These are phyloP conservation scores for Aureobasidium musti DNA, from an alignment of 2,329 filamentous ascomycete species.

Conservation along the genomic window DNA sequence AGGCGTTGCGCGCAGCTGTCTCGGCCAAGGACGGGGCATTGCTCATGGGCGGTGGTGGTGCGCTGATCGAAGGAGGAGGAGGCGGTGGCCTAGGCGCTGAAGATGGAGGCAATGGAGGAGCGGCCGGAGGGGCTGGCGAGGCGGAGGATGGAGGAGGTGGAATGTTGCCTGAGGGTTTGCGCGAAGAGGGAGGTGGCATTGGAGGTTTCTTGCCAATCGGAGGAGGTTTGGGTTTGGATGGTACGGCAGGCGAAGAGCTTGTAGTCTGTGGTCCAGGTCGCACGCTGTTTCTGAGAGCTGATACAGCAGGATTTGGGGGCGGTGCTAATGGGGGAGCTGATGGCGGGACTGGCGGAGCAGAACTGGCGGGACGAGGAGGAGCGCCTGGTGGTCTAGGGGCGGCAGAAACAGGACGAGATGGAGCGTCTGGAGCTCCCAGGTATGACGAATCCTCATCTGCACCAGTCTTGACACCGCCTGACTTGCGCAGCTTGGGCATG, in stretches of 20 bases:
- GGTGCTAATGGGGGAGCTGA: conserved; percentile 50
- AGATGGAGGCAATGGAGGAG: conserved; percentile 42
- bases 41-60: conserved; percentile 38
- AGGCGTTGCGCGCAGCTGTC: conserved; percentile 23
- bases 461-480: conserved; percentile 63
- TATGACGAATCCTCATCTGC: conserved; percentile 72
- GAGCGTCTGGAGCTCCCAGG: conserved; percentile 74
- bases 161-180: conserved; percentile 56
- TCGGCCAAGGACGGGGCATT: conserved; percentile 14
- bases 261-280: conserved; percentile 64
- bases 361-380: conserved; percentile 45
- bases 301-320: conserved; percentile 60
- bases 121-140: conserved; percentile 65
- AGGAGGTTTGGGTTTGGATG: conserved; percentile 65
- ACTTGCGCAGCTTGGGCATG: conserved; percentile 92
- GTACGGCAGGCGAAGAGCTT: conserved; percentile 57
- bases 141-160: conserved; percentile 40
- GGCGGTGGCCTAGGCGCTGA: conserved; percentile 37
- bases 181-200: conserved; percentile 57
- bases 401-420: conserved; percentile 40
- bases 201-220: conserved; percentile 75
- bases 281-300: conserved; percentile 50
- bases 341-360: conserved; percentile 56
- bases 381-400: conserved; percentile 40
- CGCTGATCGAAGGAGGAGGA: conserved; percentile 20